A percentile compares a stretch with the other conserved stretches of the same genome.
Evolutionary conservation across 148 eudicot genomes (phyloP).

Genomic region (Silene conica): DNA sequence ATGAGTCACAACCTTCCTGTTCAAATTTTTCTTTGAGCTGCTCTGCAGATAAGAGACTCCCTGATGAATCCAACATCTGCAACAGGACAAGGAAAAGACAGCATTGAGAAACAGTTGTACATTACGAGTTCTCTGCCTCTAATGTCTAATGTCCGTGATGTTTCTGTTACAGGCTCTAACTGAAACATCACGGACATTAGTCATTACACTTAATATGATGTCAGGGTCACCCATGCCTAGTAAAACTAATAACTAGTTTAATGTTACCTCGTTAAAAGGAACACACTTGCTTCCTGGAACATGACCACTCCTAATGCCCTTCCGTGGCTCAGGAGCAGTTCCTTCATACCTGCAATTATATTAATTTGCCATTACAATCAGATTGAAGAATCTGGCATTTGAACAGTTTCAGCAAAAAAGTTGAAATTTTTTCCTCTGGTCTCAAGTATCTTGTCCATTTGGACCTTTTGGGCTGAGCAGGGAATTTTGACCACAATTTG

Average conservation of each 20-base stretch:
- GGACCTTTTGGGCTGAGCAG: not conserved
- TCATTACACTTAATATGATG: not conserved
- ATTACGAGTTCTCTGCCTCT: not conserved
- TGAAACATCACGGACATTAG: not conserved
- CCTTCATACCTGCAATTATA: slow-evolving; percentile 74
- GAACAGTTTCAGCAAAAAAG: not conserved
- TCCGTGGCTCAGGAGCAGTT: slow-evolving; percentile 84
- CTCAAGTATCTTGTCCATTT: not conserved
- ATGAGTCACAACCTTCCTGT: slow-evolving; percentile 49
- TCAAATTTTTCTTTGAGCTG: slow-evolving; percentile 77
- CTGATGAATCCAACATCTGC: slow-evolving; percentile 82
- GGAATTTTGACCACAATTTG: not conserved
- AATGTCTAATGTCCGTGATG: too few species aligned
- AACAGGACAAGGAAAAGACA: slow-evolving; percentile 11
- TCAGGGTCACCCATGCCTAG: not conserved
- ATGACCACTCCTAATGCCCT: slow-evolving; percentile 94
- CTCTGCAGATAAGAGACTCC: slow-evolving; percentile 58
- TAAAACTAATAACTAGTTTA: not conserved
- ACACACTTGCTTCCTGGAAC: slow-evolving; percentile 97
- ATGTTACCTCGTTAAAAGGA: slow-evolving; percentile 65
- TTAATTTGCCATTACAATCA: slow-evolving; percentile 12
- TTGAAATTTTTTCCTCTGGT: not conserved
- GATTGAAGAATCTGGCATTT: not conserved
- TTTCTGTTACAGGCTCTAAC: not conserved
- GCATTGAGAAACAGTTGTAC: not conserved